Percentiles rank a stretch among this genome's conserved stretches.
These are phyloP conservation scores for Rubroboletus satanas DNA, from an alignment of 768 basidiomycete genomes.

Conservation along the genomic window DNA sequence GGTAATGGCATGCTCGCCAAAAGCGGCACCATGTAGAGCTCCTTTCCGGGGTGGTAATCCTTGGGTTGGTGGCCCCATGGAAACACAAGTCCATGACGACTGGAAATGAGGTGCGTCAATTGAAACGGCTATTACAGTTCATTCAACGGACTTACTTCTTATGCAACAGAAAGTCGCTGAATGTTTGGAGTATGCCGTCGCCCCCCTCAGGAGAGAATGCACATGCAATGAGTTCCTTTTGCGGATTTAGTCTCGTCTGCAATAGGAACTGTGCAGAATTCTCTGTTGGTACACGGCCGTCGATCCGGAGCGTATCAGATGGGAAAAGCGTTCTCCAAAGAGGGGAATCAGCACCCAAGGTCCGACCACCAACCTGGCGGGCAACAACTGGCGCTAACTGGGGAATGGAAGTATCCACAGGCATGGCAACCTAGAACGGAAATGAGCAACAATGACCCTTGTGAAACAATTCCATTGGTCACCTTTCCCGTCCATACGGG, in stretches of 20 bases:
- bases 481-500: slow-evolving; percentile 77
- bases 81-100: slow-evolving; percentile 82
- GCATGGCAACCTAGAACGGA: slow-evolving; percentile 65
- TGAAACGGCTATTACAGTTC: slow-evolving; percentile 10
- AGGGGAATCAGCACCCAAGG: slow-evolving; percentile 49
- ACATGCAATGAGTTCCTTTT: slow-evolving; percentile 77
- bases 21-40: slow-evolving; percentile 83
- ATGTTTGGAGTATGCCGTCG: slow-evolving; percentile 49
- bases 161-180: slow-evolving; percentile 63
- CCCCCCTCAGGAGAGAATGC: slow-evolving; percentile 58
- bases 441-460: slow-evolving; percentile 9
- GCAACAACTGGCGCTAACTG: slow-evolving; percentile 66
- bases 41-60: slow-evolving; percentile 73
- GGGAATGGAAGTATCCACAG: slow-evolving; percentile 65
- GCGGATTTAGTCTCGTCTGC: slow-evolving; percentile 69
- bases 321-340: slow-evolving; percentile 81
- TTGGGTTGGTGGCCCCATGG: slow-evolving; percentile 79
- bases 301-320: slow-evolving; percentile 63
- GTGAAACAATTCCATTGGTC: slow-evolving; percentile 20
- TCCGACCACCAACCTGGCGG: slow-evolving; percentile 75
- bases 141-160: slow-evolving; percentile 55
- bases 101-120: slow-evolving; percentile 30
- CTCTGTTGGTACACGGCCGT: slow-evolving; percentile 78
- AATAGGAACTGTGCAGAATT: slow-evolving; percentile 76
- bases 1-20: slow-evolving; percentile 63